Evolutionary conservation across 2,329 filamentous ascomycete species (phyloP), one percentile per base, ranked within the genome.

Genomic region (Monosporascus sp.): DNA sequence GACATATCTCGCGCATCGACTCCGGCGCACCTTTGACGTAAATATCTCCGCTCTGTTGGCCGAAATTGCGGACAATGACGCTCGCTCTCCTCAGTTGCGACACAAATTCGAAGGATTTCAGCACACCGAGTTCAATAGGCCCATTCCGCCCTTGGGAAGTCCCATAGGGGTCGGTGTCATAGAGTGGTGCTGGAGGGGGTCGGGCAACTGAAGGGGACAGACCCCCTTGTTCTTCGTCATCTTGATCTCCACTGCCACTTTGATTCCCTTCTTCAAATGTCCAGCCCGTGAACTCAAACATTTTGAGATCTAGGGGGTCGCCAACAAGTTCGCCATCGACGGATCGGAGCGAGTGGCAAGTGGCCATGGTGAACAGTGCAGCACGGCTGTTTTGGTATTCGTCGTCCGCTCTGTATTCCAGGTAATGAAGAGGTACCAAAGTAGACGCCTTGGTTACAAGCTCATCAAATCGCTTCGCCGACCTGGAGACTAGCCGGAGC

Each of bases 261-360:
- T 92, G 85, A 46, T 85, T 85, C 2, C 91, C 90, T 74, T 99
- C 94, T 67, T 96, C 89, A 61, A 90, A 99, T 3, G 83, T 82
- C 94, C 94, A 99, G 6, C 82, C 81, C 0, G 94, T 97, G 61
- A 96, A 99, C 59, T 96, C 87, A 67, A 99, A 99, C 94, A 99
- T 99, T 68, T 97, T 97, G 53, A 97, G 78, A 68, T 99, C 94
- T 2, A 99, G 77, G 5, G 95, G 94, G 64, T 99, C 94, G 1
- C 94, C 94, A 37, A 99, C 80, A 41, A 97, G 81, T 66, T 97
- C 91, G 47, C 83, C 87, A 56, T 97, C 92, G 17, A 99, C 87
- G 11, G 87, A 82, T 47, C 92, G 84, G 8, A 99, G 77, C 0
- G 93, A 96, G 68, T 99, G 94, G 54, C 94, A 99, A 1, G 94